phyloP scores from a whole-genome alignment of 1,284 basidiomycete species.

The Volvariella volvacea region DNA sequence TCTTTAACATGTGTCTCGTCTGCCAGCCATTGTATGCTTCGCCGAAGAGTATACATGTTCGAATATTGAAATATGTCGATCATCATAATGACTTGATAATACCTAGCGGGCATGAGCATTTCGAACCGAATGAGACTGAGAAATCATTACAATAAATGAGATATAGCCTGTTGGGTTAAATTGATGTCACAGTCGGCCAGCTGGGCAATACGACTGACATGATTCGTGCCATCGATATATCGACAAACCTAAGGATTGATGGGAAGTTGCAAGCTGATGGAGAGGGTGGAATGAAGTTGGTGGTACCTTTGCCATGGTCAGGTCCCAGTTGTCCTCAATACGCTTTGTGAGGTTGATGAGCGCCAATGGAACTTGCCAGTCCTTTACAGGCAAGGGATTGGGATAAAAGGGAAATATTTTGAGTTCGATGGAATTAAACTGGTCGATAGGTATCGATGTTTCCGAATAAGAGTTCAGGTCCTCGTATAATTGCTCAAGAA shows the following conservation, averaged over 20 bases:
- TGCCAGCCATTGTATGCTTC: constrained; percentile 79
- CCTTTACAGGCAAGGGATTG: constrained; percentile 83
- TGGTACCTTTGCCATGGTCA: constrained; percentile 82
- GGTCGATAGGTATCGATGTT: constrained; percentile 84
- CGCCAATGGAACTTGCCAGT: constrained; percentile 95
- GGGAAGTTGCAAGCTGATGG: neutral
- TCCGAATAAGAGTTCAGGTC: constrained; percentile 97
- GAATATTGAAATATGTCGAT: constrained; percentile 96
- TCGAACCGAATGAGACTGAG: neutral
- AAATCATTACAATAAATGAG: constrained; percentile 78
- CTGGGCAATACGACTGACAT: constrained; percentile 87
- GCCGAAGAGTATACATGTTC: constrained; percentile 93
- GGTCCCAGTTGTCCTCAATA: constrained; percentile 91
- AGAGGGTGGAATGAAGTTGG: neutral
- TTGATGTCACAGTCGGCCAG: constrained; percentile 87
- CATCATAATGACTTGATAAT: constrained; percentile 94
- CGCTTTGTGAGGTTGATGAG: constrained; percentile 79
- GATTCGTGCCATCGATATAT: constrained; percentile 87
- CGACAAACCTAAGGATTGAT: constrained; percentile 51
- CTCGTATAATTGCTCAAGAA: constrained; percentile 95
- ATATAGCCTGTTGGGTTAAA: constrained; percentile 82
- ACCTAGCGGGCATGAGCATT: constrained; percentile 37
- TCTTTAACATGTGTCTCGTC: constrained; percentile 76
- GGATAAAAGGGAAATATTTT: constrained; percentile 97
- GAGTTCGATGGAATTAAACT: constrained; percentile 88